Evolutionary conservation across 139 green algal species (phyloP), one percentile per base, ranked within the genome.

Genomic region (Eudorina sp.): DNA sequence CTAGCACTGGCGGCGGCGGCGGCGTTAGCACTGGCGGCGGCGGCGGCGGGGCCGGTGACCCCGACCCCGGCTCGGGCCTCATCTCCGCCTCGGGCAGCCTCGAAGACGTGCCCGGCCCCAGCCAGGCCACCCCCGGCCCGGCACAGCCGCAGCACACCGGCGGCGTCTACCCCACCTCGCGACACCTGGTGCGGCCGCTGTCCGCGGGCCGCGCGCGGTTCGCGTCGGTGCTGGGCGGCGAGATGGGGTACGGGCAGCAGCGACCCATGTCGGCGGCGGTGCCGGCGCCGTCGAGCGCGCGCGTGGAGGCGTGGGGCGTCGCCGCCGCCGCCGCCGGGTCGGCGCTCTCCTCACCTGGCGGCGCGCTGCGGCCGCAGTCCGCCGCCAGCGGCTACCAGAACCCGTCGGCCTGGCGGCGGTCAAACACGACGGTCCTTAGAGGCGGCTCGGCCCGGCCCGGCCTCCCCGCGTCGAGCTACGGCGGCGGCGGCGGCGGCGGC

Each of bases 161-260:
- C 62, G 38, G 62, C 62, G 3, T 3, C 19, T 72, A 11, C 23
- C 53, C 38, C 76, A 38, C 53, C 1, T 14, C 34, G 7, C 76
- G 27, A 14, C 36, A 38, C 31, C 62, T 86, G 2, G 40, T 1
- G 23, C 82, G 82, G 46, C 82, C 82, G 64, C 66, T 88, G n/a
- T 88, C 82, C 1, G 66, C 82, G 0, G 82, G 82, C 4, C 45
- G 82, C 25, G 82, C 64, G 16, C 62, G 82, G 18, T 88, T 88
- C 31, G 82, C 82, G 2, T 23, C 13, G 34, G 66, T 79, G 23
- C 64, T 79, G 21, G 23, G 34, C 0, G 75, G 25, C 3, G 75
- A 46, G 29, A 4, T 23, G 0, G 31, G 0, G 70, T 68, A 29
- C 31, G 70, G 70, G 31, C 14, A 3, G 5, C 76, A 34, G 53